Conservation (phyloP, 1,284 basidiomycete genomes). For the Microbotryum lychnidis-dioicae region DNA sequence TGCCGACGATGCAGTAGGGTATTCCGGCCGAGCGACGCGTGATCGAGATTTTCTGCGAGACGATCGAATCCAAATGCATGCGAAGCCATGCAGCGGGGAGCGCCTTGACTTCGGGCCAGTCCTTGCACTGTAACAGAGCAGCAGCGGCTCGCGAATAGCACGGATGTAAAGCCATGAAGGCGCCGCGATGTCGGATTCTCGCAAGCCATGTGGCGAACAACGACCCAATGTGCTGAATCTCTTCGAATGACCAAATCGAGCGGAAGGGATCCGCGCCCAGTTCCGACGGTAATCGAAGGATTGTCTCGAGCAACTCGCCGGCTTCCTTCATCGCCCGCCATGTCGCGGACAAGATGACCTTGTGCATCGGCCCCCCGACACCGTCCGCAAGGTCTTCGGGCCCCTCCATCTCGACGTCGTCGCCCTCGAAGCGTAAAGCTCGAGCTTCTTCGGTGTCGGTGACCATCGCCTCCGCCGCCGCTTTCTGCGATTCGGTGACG, state of each 20-base stretch:
- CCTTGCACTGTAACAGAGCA: slow-evolving; percentile 30
- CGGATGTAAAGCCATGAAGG: slow-evolving; percentile 40
- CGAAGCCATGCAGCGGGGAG: slow-evolving; percentile 37
- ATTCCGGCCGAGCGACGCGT: slow-evolving; percentile 41
- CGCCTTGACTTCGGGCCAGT: slow-evolving; percentile 28
- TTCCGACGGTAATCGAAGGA: slow-evolving; percentile 33
- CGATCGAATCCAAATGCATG: slow-evolving; percentile 25
- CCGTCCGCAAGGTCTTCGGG: slow-evolving; percentile 12
- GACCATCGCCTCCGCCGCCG: slow-evolving; percentile 1
- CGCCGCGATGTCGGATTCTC: slow-evolving; percentile 39
- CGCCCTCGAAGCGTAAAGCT: slow-evolving; percentile 32
- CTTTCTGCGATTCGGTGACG: neutral
- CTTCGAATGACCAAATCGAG: slow-evolving; percentile 10
- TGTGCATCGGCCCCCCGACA: slow-evolving; percentile 35
- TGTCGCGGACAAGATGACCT: slow-evolving; percentile 39
- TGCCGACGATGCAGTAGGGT: slow-evolving; percentile 39
- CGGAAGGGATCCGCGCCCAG: slow-evolving; percentile 16
- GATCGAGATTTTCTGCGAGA: slow-evolving; percentile 36
- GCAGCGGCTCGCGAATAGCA: slow-evolving; percentile 36
- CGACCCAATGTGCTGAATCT: slow-evolving; percentile 33
- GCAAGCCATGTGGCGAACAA: slow-evolving; percentile 40
- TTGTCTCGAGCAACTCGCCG: slow-evolving; percentile 36
- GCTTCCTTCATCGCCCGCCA: slow-evolving; percentile 42
- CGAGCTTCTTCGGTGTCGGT: slow-evolving; percentile 31
- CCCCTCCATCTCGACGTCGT: slow-evolving; percentile 20